Base-by-base conservation (phyloP, 2,329 filamentous ascomycete genomes). In the Tolypocladium guangdongense region DNA sequence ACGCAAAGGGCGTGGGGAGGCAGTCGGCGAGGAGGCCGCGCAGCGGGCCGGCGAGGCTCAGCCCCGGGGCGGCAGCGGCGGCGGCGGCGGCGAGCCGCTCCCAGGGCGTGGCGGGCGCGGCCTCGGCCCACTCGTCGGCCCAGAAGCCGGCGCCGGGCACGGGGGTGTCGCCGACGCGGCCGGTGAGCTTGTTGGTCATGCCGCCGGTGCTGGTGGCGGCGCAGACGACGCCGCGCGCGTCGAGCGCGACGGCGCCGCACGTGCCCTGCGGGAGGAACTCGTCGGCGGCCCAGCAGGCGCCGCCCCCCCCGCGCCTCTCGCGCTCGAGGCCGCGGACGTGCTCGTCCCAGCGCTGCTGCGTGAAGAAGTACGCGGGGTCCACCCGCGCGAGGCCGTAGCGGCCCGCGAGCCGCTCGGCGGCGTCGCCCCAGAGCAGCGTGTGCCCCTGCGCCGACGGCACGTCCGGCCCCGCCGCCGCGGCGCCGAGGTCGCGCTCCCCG, bases 111-210 rank as follows among this genome's bases (percentile, higher is more conserved):
- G n/a, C 20, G 8, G 10, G 43, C 32, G 8, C 14, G 2, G 74
- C 69, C 53, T 84, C 79, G 8, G 70, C 68, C 89, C 89, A 95
- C 60, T 90, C 81, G 65, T 95, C 90, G 0, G 90, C 89, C 89
- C 90, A 96, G 68, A 90, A 96, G 0, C 90, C 90, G 1, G 90
- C 87, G 0, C 90, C 90, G 0, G 90, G 73, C 0, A 86, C 86
- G 0, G 90, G 90, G 12, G 90, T 96, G 65, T 96, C 90, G 0
- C 90, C 90, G 57, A 95, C 85, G 22, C 90, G 76, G 0, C 90
- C 90, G 0, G 88, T 87, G 52, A 92, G 71, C 72, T 96, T 96
- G 66, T 96, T 96, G 24, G 90, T 96, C 67, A 95, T 66, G 0
- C 90, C 90, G 6, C 90, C 90, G 0, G 81, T 84, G 62, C 78